Percentiles rank a stretch among this genome's conserved stretches.
phyloP scores from a whole-genome alignment of 441 rosid species.

The Breynia disticha region DNA sequence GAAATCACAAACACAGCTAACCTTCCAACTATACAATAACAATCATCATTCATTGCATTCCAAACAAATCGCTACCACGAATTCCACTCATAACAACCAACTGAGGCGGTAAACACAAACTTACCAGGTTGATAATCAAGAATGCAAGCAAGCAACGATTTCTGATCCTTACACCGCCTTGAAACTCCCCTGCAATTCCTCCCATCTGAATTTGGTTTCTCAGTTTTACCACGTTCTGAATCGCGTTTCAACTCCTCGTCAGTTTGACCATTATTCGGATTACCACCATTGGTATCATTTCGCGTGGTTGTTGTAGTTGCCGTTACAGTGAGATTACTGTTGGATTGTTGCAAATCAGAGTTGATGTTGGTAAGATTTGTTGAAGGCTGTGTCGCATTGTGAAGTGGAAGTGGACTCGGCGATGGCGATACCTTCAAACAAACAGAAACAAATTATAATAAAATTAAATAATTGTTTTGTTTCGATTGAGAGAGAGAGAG shows the following conservation, averaged over 20 bases:
- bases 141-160: constrained; percentile 50
- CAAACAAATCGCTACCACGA: neutral
- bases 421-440: constrained; percentile 35
- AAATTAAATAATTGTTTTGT: too few relatives aligned
- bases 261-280: constrained; percentile 7
- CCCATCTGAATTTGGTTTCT: constrained; percentile 18
- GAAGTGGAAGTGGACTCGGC: constrained; percentile 23
- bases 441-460: constrained; percentile 5
- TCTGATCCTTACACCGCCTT: constrained; percentile 24
- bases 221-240: constrained; percentile 10
- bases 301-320: constrained; percentile 19
- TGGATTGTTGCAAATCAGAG: constrained; percentile 17
- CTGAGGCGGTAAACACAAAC: neutral
- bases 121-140: constrained; percentile 40
- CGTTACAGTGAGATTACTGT: constrained; percentile 8
- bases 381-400: constrained; percentile 13
- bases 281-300: constrained; percentile 11
- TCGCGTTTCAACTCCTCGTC: constrained; percentile 6
- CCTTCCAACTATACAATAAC: too few relatives aligned
- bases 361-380: constrained; percentile 8
- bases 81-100: constrained; percentile 3
- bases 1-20: too few relatives aligned
- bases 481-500: too few relatives aligned
- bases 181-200: constrained; percentile 41
- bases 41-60: neutral